A percentile compares a stretch with the other conserved stretches of the same genome.
Conservation (phyloP, 371 early-diverging fungal genomes). For the Syncephalastrum racemosum region DNA sequence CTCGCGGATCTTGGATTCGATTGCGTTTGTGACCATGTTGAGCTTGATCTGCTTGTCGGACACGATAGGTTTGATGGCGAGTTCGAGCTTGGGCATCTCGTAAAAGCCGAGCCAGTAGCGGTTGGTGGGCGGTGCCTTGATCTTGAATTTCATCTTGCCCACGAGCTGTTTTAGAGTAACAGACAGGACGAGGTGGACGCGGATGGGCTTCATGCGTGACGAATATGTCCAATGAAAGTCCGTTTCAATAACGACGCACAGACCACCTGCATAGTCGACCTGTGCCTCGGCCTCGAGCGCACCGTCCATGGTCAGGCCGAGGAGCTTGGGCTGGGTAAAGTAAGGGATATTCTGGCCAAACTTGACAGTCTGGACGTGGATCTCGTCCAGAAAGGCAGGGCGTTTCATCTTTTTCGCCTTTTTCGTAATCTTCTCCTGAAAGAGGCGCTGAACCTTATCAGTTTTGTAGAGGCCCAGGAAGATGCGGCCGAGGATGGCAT, state of each 20-base stretch:
- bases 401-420: slow-evolving; percentile 64
- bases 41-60: slow-evolving; percentile 81
- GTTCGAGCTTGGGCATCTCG: slow-evolving; percentile 72
- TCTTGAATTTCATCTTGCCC: slow-evolving; percentile 73
- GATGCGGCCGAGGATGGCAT: slow-evolving; percentile 83
- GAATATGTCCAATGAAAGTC: slow-evolving; percentile 48
- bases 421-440: slow-evolving; percentile 62
- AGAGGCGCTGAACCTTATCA: slow-evolving; percentile 50
- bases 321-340: slow-evolving; percentile 73
- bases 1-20: slow-evolving; percentile 81
- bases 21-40: slow-evolving; percentile 73
- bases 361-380: slow-evolving; percentile 70
- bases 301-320: slow-evolving; percentile 66
- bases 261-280: slow-evolving; percentile 76
- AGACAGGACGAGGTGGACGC: slow-evolving; percentile 76
- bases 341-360: slow-evolving; percentile 84
- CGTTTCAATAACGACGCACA: slow-evolving; percentile 69
- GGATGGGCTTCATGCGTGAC: slow-evolving; percentile 62
- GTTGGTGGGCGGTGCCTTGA: slow-evolving; percentile 85
- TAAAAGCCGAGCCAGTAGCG: slow-evolving; percentile 89
- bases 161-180: slow-evolving; percentile 64
- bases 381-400: slow-evolving; percentile 77
- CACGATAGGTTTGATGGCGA: slow-evolving; percentile 81
- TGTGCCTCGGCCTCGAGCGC: slow-evolving; percentile 72
- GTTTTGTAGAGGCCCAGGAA: slow-evolving; percentile 74